Percentiles rank a stretch among this genome's conserved stretches.
phyloP scores from a whole-genome alignment of 2,329 filamentous ascomycete genomes.

The Epichloe amarillans region DNA sequence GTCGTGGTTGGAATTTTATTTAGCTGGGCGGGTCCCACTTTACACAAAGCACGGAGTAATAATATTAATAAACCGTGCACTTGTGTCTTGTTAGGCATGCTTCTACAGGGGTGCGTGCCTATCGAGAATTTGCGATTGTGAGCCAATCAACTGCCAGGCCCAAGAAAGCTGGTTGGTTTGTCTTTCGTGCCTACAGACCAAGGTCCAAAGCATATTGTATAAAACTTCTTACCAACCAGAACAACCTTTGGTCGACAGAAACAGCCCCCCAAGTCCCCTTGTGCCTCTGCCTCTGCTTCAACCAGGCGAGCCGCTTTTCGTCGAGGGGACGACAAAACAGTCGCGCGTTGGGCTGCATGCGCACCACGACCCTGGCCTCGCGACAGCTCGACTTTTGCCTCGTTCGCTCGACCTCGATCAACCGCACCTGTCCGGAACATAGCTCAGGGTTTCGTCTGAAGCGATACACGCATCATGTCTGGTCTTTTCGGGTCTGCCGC shows the following conservation, averaged over 20 bases:
- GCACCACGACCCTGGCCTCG: background rate
- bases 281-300: background rate
- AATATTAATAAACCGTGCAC: background rate
- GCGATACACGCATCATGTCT: slow-evolving; percentile 41
- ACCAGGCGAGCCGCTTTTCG: background rate
- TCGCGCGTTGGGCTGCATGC: background rate
- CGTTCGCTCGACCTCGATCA: background rate
- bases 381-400: background rate
- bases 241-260: no score
- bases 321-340: background rate
- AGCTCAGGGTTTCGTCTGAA: background rate
- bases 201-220: no score
- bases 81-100: background rate
- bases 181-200: background rate
- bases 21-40: slow-evolving; percentile 9
- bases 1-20: slow-evolving; percentile 13
- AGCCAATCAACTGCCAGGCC: slow-evolving; percentile 1
- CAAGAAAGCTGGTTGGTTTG: background rate
- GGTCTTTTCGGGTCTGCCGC: slow-evolving; percentile 44
- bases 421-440: slow-evolving; percentile 3
- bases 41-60: no score
- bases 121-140: background rate
- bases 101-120: slow-evolving; percentile 7
- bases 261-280: no score
- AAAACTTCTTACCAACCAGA: no score